Evolutionary conservation across 352 stramenopile genomes (phyloP).

Genomic region (Phytophthora sansomeana): DNA sequence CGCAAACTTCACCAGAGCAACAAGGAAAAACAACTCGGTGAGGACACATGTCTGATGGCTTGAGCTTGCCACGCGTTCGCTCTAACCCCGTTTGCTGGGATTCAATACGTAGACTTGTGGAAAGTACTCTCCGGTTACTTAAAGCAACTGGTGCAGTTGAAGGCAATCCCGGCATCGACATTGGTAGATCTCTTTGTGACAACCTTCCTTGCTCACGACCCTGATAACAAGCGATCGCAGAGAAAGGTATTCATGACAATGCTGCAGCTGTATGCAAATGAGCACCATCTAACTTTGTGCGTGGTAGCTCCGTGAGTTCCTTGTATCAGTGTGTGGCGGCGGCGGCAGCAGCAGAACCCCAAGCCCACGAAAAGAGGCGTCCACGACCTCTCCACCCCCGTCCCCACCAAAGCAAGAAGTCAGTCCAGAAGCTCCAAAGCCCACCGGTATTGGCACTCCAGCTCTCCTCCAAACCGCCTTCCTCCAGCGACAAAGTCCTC

Average conservation of each 20-base stretch:
- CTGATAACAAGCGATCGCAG: conserved; percentile 64
- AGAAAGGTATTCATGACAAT: conserved; percentile 57
- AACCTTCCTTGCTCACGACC: conserved; percentile 67
- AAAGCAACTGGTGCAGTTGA: conserved; percentile 60
- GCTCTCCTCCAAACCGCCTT: conserved; percentile 71
- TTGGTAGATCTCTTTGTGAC: conserved; percentile 58
- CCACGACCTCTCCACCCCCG: conserved; percentile 19
- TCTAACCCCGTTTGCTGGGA: conserved; percentile 1
- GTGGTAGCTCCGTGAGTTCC: conserved; percentile 69
- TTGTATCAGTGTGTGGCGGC: conserved; percentile 56
- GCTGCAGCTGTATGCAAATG: no score
- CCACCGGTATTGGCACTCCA: conserved; percentile 39
- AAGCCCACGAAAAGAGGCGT: conserved; percentile 34
- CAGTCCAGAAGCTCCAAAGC: conserved; percentile 25
- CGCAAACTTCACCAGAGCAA: conserved; percentile 77
- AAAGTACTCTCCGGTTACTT: conserved; percentile 66
- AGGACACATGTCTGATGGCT: background rate
- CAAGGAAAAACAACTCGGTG: conserved; percentile 77
- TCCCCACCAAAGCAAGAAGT: conserved; percentile 29
- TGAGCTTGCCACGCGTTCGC: background rate
- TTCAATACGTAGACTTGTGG: conserved; percentile 61
- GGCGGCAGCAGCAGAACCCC: conserved; percentile 24
- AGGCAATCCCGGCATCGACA: conserved; percentile 42
- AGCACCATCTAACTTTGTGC: conserved; percentile 8
- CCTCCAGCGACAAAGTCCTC: conserved; percentile 59